phyloP scores from a whole-genome alignment of 139 green algal species.

The Haematococcus lacustris region DNA sequence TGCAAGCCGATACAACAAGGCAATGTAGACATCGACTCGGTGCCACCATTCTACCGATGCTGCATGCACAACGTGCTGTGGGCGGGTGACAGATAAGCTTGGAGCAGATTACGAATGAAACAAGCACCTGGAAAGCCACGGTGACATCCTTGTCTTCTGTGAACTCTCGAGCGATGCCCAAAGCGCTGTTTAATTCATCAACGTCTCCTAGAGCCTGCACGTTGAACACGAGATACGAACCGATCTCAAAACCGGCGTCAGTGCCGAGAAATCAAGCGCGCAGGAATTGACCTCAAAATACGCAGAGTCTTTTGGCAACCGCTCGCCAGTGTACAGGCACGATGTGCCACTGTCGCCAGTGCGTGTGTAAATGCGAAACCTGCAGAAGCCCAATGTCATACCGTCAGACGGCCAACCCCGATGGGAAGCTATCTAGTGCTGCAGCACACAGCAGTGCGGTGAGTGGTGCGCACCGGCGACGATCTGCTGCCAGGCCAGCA shows the following conservation, averaged over 20 bases:
- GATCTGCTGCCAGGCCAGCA: too few relatives aligned
- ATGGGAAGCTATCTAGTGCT: too few relatives aligned
- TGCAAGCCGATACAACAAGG: slow-evolving; percentile 28
- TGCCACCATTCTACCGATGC: not conserved
- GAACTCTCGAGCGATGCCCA: slow-evolving; percentile 65
- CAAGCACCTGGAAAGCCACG: slow-evolving; percentile 1
- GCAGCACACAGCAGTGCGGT: too few relatives aligned
- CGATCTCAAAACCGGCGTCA: not conserved
- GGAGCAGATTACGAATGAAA: too few relatives aligned
- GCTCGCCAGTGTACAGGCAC: slow-evolving; percentile 84
- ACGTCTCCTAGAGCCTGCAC: slow-evolving; percentile 79
- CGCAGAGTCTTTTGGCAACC: slow-evolving; percentile 56
- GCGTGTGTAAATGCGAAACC: slow-evolving; percentile 87
- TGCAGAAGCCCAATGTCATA: too few relatives aligned
- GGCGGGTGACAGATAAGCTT: too few relatives aligned
- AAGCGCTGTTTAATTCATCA: slow-evolving; percentile 85
- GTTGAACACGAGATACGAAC: not conserved
- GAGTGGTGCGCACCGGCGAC: too few relatives aligned
- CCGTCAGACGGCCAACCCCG: too few relatives aligned
- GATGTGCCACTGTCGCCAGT: slow-evolving; percentile 79
- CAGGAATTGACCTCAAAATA: slow-evolving; percentile 3
- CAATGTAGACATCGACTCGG: not conserved
- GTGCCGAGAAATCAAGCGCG: not conserved
- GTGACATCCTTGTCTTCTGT: not conserved
- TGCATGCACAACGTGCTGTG: too few relatives aligned